phyloP scores from a whole-genome alignment of 257 asterid genomes.

The Solanum piurae region DNA sequence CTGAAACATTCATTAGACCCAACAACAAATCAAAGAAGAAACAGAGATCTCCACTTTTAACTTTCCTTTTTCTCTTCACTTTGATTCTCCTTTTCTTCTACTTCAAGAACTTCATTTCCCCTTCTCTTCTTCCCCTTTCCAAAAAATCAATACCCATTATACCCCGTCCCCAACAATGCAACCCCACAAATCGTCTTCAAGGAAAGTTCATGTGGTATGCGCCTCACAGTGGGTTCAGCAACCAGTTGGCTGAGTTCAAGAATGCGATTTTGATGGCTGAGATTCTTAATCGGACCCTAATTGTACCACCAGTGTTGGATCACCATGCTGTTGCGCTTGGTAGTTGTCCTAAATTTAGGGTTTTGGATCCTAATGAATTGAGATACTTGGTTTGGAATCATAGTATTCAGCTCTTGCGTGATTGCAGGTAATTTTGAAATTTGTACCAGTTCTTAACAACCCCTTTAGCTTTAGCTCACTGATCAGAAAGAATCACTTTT shows the following conservation, averaged over 20 bases:
- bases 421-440: slow-evolving; percentile 43
- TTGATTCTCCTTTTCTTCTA: slow-evolving; percentile 31
- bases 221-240: slow-evolving; percentile 97
- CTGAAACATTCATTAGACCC: not conserved
- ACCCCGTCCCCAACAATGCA: not conserved
- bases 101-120: slow-evolving; percentile 23
- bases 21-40: not conserved
- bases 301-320: slow-evolving; percentile 84
- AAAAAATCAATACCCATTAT: slow-evolving; percentile 13
- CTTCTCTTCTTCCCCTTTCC: slow-evolving; percentile 28
- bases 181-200: not conserved
- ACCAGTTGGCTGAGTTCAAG: slow-evolving; percentile 83
- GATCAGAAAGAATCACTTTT: not conserved
- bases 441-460: not conserved
- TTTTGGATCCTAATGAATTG: slow-evolving; percentile 57
- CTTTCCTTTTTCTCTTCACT: slow-evolving; percentile 8
- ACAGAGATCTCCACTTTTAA: slow-evolving; percentile 5
- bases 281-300: slow-evolving; percentile 65
- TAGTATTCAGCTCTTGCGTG: slow-evolving; percentile 40
- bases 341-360: slow-evolving; percentile 94
- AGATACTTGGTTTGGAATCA: slow-evolving; percentile 81
- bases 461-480: not conserved
- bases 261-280: slow-evolving; percentile 66
- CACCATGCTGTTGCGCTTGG: slow-evolving; percentile 91
- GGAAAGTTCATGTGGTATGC: slow-evolving; percentile 82